phyloP scores from a whole-genome alignment of 495 filamentous ascomycete species.

The Penicillium riverlandense region DNA sequence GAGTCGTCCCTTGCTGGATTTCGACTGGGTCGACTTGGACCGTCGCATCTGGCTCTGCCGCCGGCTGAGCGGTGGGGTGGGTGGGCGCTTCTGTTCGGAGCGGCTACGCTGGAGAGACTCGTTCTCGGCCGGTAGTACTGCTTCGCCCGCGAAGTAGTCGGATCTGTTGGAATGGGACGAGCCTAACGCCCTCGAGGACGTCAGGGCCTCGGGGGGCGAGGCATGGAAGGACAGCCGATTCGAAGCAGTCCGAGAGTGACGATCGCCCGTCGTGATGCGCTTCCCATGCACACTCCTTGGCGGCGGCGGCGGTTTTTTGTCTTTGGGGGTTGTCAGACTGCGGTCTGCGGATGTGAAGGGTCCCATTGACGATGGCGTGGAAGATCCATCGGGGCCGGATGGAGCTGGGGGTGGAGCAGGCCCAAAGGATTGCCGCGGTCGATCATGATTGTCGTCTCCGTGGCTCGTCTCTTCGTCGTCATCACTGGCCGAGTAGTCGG shows the following conservation, averaged over 20 bases:
- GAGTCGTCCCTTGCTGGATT: conserved; percentile 24
- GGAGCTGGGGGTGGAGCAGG: conserved; percentile 23
- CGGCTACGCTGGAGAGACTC: conserved; percentile 29
- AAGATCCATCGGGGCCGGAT: conserved; percentile 15
- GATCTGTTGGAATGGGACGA: conserved; percentile 43
- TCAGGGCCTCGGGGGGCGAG: conserved; percentile 14
- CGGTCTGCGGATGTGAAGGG: conserved; percentile 5
- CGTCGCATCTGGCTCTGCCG: conserved; percentile 42
- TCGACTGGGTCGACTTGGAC: conserved; percentile 31
- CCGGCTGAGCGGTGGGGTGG: conserved; percentile 42
- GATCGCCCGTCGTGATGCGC: conserved; percentile 42
- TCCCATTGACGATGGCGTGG: conserved; percentile 4
- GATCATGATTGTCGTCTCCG: conserved; percentile 9
- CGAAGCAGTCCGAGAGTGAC: conserved; percentile 13
- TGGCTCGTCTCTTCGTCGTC: conserved; percentile 8
- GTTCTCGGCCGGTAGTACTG: conserved; percentile 7
- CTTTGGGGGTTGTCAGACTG: conserved; percentile 8
- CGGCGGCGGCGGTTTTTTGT: conserved; percentile 47
- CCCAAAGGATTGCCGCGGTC: conserved; percentile 11
- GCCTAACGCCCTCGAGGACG: conserved; percentile 8
- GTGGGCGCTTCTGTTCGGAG: conserved; percentile 38
- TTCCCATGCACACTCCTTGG: conserved; percentile 64
- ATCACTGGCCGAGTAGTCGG: conserved; percentile 18
- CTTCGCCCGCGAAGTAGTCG: conserved; percentile 23
- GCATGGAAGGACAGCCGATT: conserved; percentile 26